Percentiles rank a stretch among this genome's conserved stretches.
phyloP scores from a whole-genome alignment of 164 flowering plant species.

The Aristolochia contorta region DNA sequence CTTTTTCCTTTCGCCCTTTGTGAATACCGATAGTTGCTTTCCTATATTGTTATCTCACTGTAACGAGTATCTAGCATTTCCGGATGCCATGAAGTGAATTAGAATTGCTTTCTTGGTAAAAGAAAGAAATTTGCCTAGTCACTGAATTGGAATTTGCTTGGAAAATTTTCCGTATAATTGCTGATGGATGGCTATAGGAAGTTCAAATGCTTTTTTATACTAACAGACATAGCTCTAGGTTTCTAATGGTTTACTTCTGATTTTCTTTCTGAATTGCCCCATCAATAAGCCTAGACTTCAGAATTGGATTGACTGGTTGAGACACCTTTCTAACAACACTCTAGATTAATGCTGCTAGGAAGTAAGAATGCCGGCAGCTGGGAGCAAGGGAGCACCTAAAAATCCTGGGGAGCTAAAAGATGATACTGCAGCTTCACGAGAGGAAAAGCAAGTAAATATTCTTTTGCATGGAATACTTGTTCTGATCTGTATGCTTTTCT shows the following conservation, averaged over 20 bases:
- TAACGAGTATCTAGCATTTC: not conserved
- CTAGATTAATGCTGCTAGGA: conserved; percentile 43
- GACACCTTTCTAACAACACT: conserved; percentile 6
- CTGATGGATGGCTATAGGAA: too few species aligned
- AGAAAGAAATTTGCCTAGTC: too few species aligned
- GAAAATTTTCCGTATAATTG: too few species aligned
- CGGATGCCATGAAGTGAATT: too few species aligned
- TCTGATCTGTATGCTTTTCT: not conserved
- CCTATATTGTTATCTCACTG: not conserved
- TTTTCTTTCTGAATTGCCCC: too few species aligned
- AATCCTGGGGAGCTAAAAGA: conserved; percentile 81
- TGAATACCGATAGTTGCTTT: too few species aligned
- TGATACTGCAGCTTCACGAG: conserved; percentile 74
- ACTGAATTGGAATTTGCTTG: too few species aligned
- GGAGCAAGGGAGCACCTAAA: conserved; percentile 71
- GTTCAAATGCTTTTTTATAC: too few species aligned
- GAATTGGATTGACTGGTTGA: not conserved
- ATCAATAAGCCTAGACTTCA: not conserved
- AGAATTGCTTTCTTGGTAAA: too few species aligned
- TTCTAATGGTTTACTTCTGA: too few species aligned
- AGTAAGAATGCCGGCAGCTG: conserved; percentile 97
- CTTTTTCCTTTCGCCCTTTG: too few species aligned
- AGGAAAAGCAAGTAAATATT: conserved; percentile 64
- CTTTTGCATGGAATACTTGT: not conserved
- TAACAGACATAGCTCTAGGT: too few species aligned